These are phyloP conservation scores for Candida sanyaensis DNA, from an alignment of 1,139 yeast species.

Conservation along the genomic window DNA sequence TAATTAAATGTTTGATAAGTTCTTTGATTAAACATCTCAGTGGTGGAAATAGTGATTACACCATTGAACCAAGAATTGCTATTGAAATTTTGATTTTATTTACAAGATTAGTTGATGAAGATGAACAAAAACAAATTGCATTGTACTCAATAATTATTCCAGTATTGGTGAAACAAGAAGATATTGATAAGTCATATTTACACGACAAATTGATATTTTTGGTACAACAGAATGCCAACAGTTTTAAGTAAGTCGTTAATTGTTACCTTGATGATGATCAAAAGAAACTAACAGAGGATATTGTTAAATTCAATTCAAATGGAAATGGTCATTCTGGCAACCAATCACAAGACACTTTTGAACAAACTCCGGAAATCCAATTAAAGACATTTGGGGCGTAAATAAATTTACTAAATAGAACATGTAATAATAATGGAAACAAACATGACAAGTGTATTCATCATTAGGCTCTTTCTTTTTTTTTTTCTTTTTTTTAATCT, in stretches of 20 bases:
- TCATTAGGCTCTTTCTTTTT: no score
- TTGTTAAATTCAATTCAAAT: conserved; percentile 30
- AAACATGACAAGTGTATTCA: not conserved
- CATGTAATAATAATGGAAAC: not conserved
- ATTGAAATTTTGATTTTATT: conserved; percentile 58
- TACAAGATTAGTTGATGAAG: conserved; percentile 32
- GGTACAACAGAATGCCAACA: conserved; percentile 47
- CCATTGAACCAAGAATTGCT: conserved; percentile 39
- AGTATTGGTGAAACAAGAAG: conserved; percentile 39
- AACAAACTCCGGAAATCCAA: conserved; percentile 29
- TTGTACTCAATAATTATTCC: conserved; percentile 52
- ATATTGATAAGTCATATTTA: conserved; percentile 38
- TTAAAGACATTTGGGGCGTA: conserved; percentile 35
- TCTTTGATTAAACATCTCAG: conserved; percentile 25
- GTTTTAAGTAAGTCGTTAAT: conserved; percentile 56
- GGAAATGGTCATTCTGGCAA: conserved; percentile 7
- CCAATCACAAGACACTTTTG: conserved; percentile 6
- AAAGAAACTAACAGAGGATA: conserved; percentile 37
- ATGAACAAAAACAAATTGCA: conserved; percentile 29
- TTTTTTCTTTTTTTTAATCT: no score
- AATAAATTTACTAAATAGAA: not conserved
- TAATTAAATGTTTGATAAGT: conserved; percentile 35
- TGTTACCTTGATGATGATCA: conserved; percentile 37
- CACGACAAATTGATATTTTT: conserved; percentile 55
- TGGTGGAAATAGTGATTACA: conserved; percentile 10